Evolutionary conservation across 805 yeast genomes (phyloP), one percentile per base, ranked within the genome.

Genomic region (Blastobotrys parvus): DNA sequence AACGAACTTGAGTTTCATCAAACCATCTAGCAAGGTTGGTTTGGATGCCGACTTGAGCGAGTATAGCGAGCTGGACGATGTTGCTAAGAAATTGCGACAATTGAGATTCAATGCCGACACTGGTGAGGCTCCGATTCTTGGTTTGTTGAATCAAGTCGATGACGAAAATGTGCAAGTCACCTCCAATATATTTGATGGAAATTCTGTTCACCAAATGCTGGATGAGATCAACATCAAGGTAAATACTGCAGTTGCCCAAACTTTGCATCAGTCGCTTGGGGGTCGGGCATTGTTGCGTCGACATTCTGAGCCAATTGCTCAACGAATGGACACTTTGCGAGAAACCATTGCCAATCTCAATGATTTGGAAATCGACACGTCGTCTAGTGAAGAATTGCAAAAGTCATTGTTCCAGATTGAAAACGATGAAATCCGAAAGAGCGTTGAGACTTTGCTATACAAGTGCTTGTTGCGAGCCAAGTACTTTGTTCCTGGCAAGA

Each of bases 381-480:
- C 84, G 1, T 74, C 79, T 10, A 71, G 94, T 0, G 78, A 84
- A 1, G 68, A 84, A 1, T 70, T 90, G 48, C 81, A 85, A 46
- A 74, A 73, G 48, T 82, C 94, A 1, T 71, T 92, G 35, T 70
- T 85, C 38, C 60, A 64, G 10, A 76, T 86, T 51, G 68, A 75
- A 34, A 82, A 86, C 57, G 68, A 74, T 2, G 70, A 72, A 15
- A 73, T 73, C 42, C 75, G 95, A 53, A 73, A 72, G 46, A 83
- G 90, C 39, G 74, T 87, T 30, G 95, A 89, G 59, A 77, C 92
- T 0, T 67, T 87, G 45, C 66, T 92, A 47, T 77, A 70, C 64
- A 92, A 92, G 66, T 78, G 90, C 39, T 73, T 92, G 78, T 71
- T 81, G 8, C 74, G 94, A 55, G 94, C 95, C 30, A 85, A 82